Evolutionary conservation across 768 basidiomycete genomes (phyloP).

Genomic region (Panaeolus papilionaceus): DNA sequence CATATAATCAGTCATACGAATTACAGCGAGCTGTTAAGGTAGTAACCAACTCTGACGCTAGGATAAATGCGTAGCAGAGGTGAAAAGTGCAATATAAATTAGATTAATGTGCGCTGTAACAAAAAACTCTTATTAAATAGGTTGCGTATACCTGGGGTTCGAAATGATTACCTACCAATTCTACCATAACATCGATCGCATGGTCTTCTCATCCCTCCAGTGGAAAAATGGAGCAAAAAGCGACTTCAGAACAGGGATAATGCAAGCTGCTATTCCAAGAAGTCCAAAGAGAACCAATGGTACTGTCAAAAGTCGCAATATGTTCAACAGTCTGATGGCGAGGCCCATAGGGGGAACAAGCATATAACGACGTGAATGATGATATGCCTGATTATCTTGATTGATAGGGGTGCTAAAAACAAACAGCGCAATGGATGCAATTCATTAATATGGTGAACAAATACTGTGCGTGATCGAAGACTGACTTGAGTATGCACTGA

Average conservation of each 20-base stretch:
- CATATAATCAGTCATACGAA: too few species aligned
- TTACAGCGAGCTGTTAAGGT: too few species aligned
- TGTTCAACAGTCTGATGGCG: neutral
- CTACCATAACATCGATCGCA: neutral
- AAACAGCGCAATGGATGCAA: neutral
- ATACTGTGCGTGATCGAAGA: neutral
- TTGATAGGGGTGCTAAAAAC: neutral
- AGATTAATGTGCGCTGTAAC: too few species aligned
- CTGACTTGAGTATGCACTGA: neutral
- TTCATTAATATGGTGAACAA: neutral
- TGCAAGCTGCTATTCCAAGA: neutral
- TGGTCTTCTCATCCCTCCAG: neutral
- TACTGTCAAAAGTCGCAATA: neutral
- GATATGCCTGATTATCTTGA: neutral
- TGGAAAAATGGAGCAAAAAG: neutral
- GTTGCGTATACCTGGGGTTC: too few species aligned
- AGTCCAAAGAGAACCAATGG: neutral
- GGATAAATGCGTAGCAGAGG: too few species aligned
- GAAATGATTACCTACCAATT: neutral
- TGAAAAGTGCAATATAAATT: too few species aligned
- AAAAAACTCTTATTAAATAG: too few species aligned
- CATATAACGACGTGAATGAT: neutral
- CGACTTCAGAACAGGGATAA: neutral
- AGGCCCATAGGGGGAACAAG: neutral
- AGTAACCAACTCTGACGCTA: too few species aligned